Evolutionary conservation across 148 eudicot species (phyloP).

Genomic region (Spergularia bocconei): DNA sequence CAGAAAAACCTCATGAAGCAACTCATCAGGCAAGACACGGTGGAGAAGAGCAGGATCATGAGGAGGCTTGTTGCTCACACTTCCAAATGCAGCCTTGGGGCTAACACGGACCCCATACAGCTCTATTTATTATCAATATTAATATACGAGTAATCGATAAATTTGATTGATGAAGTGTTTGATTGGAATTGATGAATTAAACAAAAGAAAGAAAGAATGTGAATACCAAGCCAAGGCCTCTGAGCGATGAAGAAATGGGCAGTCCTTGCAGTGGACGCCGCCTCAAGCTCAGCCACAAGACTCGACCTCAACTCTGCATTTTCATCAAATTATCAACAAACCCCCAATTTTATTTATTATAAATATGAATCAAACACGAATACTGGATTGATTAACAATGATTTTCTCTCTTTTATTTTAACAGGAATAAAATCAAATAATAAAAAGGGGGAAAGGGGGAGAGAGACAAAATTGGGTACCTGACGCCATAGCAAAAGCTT

Average conservation of each 20-base stretch:
- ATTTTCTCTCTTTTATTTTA: too few relatives aligned
- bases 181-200: neutral
- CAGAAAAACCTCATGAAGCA: conserved; percentile 85
- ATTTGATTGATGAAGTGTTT: neutral
- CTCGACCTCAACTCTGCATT: conserved; percentile 49
- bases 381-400: too few relatives aligned
- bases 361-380: too few relatives aligned
- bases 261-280: conserved; percentile 63
- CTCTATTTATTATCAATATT: conserved; percentile 30
- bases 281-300: conserved; percentile 69
- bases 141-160: neutral
- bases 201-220: neutral
- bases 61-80: conserved; percentile 50
- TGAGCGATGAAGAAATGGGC: conserved; percentile 61
- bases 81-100: conserved; percentile 78
- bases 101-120: conserved; percentile 81
- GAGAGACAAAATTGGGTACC: too few relatives aligned
- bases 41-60: conserved; percentile 73
- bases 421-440: too few relatives aligned
- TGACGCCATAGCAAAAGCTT: too few relatives aligned
- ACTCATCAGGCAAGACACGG: conserved; percentile 79
- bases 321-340: neutral
- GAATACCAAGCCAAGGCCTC: conserved; percentile 94
- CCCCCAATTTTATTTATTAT: too few relatives aligned
- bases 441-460: too few relatives aligned